Conservation (phyloP, 345 rosid genomes). For the Citrus cavaleriei region DNA sequence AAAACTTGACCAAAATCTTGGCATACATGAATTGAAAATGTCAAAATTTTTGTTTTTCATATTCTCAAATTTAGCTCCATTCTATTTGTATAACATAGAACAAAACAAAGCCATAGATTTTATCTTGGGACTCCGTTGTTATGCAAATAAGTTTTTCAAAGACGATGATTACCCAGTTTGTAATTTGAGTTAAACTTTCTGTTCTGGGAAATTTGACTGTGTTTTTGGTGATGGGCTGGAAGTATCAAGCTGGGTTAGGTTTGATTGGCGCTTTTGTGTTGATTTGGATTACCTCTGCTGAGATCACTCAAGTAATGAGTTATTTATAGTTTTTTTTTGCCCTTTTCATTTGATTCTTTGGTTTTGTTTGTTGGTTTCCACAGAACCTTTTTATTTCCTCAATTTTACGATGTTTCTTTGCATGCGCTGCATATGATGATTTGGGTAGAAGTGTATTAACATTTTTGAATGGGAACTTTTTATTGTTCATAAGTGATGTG, state of each 20-base stretch:
- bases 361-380: slow-evolving; percentile 2
- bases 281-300: slow-evolving; percentile 53
- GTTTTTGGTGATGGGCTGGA: slow-evolving; percentile 39
- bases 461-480: background rate
- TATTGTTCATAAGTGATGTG: background rate
- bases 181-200: background rate
- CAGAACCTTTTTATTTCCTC: background rate
- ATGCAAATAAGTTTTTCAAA: background rate
- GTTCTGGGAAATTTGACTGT: background rate
- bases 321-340: too few species aligned
- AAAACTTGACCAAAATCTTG: background rate
- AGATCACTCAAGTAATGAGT: slow-evolving; percentile 42
- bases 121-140: background rate
- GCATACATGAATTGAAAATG: background rate
- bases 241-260: slow-evolving; percentile 50
- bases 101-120: background rate
- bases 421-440: background rate
- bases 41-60: background rate
- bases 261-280: slow-evolving; percentile 47
- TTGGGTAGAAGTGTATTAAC: background rate
- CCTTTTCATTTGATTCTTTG: slow-evolving; percentile 4
- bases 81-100: background rate
- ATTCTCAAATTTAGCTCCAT: background rate
- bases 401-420: background rate
- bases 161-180: background rate